A percentile compares a stretch with the other conserved stretches of the same genome.
phyloP scores from a whole-genome alignment of 352 stramenopile species.

The Pythium sukuiense region DNA sequence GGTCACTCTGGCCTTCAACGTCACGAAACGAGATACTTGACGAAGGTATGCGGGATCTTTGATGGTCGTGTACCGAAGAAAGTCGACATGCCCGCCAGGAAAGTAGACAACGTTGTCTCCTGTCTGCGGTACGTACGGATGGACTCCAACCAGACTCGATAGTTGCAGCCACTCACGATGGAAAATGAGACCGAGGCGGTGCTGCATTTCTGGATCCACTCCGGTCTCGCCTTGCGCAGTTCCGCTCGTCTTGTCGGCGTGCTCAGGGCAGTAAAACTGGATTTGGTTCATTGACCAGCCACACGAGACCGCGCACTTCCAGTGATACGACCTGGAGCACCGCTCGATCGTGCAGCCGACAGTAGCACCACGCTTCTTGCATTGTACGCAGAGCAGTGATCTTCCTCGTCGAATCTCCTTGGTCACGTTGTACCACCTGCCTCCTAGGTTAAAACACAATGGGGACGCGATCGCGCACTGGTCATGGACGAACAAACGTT shows the following conservation, averaged over 20 bases:
- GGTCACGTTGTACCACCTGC: slow-evolving; percentile 83
- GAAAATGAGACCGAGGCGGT: slow-evolving; percentile 65
- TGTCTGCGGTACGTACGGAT: slow-evolving; percentile 80
- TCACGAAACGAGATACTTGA: slow-evolving; percentile 56
- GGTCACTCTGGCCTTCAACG: slow-evolving; percentile 73
- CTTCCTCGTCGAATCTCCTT: slow-evolving; percentile 81
- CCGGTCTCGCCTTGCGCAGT: background rate
- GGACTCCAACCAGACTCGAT: slow-evolving; percentile 40
- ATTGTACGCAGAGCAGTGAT: slow-evolving; percentile 62
- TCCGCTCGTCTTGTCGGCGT: slow-evolving; percentile 31
- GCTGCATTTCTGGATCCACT: slow-evolving; percentile 20
- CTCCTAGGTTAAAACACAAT: slow-evolving; percentile 74
- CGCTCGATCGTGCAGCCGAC: slow-evolving; percentile 67
- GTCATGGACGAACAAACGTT: slow-evolving; percentile 85
- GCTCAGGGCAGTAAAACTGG: slow-evolving; percentile 79
- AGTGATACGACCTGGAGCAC: slow-evolving; percentile 79
- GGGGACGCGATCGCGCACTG: slow-evolving; percentile 85
- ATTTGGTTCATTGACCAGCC: slow-evolving; percentile 78
- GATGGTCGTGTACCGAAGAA: slow-evolving; percentile 42
- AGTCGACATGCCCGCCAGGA: slow-evolving; percentile 60
- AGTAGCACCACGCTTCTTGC: slow-evolving; percentile 72
- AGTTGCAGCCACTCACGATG: slow-evolving; percentile 82
- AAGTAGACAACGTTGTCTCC: slow-evolving; percentile 85
- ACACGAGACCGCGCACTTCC: slow-evolving; percentile 73
- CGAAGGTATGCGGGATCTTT: slow-evolving; percentile 48